Percentiles rank a stretch among this genome's conserved stretches.
These are phyloP conservation scores for Ceratobasidium sp. DNA, from an alignment of 1,284 basidiomycete species.

Conservation along the genomic window DNA sequence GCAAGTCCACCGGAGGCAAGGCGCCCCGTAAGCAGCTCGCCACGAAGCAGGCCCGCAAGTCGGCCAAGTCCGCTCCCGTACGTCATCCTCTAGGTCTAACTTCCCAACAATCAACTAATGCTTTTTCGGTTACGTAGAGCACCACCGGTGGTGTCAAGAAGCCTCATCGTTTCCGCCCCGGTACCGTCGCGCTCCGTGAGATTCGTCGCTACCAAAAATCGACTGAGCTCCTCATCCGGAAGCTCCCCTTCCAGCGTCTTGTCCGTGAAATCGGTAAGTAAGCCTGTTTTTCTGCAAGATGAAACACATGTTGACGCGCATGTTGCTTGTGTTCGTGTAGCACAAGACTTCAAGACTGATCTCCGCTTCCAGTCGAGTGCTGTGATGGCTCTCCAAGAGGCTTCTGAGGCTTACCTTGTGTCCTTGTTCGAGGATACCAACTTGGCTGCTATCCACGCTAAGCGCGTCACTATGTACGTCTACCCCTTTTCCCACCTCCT, in stretches of 20 bases:
- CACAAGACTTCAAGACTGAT: conserved; percentile 68
- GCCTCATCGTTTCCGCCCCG: conserved; percentile 77
- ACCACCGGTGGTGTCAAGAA: conserved; percentile 83
- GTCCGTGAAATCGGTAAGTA: conserved; percentile 79
- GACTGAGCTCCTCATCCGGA: conserved; percentile 81
- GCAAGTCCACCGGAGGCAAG: conserved; percentile 90
- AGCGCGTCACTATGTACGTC: conserved; percentile 79
- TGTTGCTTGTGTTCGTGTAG: neutral
- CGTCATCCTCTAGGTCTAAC: conserved; percentile 48
- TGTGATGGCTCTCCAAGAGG: conserved; percentile 83
- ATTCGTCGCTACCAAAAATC: conserved; percentile 88
- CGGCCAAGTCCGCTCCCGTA: conserved; percentile 65
- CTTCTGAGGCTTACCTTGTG: conserved; percentile 87
- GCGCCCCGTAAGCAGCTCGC: conserved; percentile 93
- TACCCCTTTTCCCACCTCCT: too few relatives aligned
- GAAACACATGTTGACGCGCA: neutral
- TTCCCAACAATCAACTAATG: conserved; percentile 14
- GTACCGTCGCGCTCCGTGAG: conserved; percentile 86
- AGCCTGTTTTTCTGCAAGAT: neutral
- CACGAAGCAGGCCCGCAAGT: conserved; percentile 77
- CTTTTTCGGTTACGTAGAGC: conserved; percentile 51
- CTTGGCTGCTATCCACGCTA: conserved; percentile 92
- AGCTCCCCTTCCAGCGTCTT: conserved; percentile 81
- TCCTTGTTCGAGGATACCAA: conserved; percentile 92
- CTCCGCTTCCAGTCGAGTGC: conserved; percentile 86